phyloP scores from a whole-genome alignment of 106 monocot genomes.

The Gastrodia elata region DNA sequence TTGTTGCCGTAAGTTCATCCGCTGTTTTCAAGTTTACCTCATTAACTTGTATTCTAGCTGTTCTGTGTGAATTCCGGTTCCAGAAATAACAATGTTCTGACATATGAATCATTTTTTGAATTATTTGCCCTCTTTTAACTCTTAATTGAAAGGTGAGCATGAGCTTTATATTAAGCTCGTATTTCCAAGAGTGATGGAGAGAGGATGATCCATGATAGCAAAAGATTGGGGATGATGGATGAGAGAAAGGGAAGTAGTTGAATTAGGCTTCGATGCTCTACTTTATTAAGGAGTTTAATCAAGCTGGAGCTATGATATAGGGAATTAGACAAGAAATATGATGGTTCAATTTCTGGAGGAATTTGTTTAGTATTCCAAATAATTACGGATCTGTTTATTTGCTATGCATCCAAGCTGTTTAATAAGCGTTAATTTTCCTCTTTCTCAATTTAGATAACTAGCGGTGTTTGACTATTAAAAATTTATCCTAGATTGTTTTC shows the following conservation, averaged over 20 bases:
- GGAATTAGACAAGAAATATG: neutral
- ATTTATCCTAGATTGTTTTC: neutral
- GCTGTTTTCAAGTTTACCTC: neutral
- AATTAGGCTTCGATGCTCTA: neutral
- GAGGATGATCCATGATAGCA: neutral
- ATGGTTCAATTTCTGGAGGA: neutral
- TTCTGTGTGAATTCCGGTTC: neutral
- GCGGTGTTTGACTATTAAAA: neutral
- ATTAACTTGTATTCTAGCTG: neutral
- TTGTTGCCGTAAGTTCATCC: conserved; percentile 53
- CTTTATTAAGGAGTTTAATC: neutral
- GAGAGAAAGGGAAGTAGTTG: neutral
- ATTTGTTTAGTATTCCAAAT: neutral
- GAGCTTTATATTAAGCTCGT: neutral
- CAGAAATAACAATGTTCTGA: neutral
- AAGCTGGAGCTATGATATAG: neutral
- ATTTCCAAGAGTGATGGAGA: neutral
- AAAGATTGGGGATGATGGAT: neutral
- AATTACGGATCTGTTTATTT: neutral
- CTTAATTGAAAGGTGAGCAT: neutral
- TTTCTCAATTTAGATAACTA: neutral
- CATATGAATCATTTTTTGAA: neutral
- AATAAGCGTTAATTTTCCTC: neutral
- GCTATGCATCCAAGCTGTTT: neutral
- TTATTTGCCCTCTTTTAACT: neutral